These are phyloP conservation scores for Penicillium steckii DNA, from an alignment of 495 filamentous ascomycete species.

Conservation along the genomic window DNA sequence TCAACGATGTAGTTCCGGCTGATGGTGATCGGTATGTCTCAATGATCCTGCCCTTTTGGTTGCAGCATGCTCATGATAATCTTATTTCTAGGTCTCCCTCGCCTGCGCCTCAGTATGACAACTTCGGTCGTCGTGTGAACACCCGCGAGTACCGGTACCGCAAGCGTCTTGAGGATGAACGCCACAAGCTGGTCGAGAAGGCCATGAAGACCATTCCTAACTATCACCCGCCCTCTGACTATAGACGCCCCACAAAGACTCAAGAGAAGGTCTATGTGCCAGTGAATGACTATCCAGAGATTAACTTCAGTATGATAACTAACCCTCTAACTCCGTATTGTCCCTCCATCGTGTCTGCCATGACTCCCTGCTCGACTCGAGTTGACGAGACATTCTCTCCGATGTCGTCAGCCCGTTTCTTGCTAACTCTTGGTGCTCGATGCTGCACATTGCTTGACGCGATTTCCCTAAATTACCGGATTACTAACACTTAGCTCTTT, in stretches of 20 bases:
- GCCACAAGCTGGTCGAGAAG: slow-evolving; percentile 95
- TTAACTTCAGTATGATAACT: slow-evolving; percentile 99
- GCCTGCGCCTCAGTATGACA: slow-evolving; percentile 95
- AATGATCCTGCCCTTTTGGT: background rate
- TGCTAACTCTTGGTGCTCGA: slow-evolving; percentile 57
- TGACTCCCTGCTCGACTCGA: slow-evolving; percentile 50
- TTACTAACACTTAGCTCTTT: slow-evolving; percentile 86
- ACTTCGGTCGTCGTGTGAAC: slow-evolving; percentile 97
- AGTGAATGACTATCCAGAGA: slow-evolving; percentile 99
- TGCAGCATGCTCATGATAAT: slow-evolving; percentile 19
- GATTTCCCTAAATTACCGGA: slow-evolving; percentile 46
- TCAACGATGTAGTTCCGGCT: slow-evolving; percentile 94
- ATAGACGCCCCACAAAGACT: slow-evolving; percentile 96
- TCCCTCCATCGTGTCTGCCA: slow-evolving; percentile 48
- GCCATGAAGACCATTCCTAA: slow-evolving; percentile 98
- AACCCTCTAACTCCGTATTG: slow-evolving; percentile 90
- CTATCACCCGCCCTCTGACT: slow-evolving; percentile 96
- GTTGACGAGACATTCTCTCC: slow-evolving; percentile 33
- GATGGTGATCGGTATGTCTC: slow-evolving; percentile 83
- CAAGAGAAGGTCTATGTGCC: slow-evolving; percentile 99
- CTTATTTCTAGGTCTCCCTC: slow-evolving; percentile 83
- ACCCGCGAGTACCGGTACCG: slow-evolving; percentile 96
- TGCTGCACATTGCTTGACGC: slow-evolving; percentile 29
- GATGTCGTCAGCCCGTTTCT: slow-evolving; percentile 49
- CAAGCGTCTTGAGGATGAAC: slow-evolving; percentile 96